Base-by-base conservation (phyloP, 2,329 filamentous ascomycete genomes). In the Penicillium janthinellum region DNA sequence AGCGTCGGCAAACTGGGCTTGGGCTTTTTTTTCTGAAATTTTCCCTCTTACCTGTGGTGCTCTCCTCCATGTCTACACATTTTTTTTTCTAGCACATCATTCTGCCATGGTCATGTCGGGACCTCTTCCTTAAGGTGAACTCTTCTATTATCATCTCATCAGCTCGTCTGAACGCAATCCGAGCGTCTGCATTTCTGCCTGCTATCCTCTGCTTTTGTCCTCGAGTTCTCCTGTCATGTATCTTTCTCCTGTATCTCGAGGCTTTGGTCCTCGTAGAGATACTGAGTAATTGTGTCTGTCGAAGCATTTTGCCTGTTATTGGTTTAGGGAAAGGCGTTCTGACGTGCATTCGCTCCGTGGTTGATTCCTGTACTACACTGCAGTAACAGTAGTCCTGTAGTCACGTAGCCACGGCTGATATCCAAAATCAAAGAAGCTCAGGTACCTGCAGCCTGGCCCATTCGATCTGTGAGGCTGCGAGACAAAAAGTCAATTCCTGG, bases 21-120 rank as follows among this genome's bases (percentile, higher is more conserved):
- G 56, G 63, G 62, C 22, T 62, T 60, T 67, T 60, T 66, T 57
- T 22, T 25, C 25, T 28, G 15, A 22, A 4, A 62, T 62, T 66
- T 62, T 65, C 56, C 5, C 15, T n/a, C 8, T 35, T 31, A 8
- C 22, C 39, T 22, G 25, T 54, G 34, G 22, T 10, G 15, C 38
- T 17, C 5, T 41, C 25, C 38, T 25, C 34, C 61, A 47, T 47
- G 44, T 47, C 44, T 47, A 31, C 44, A 10, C n/a, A 31, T 31
- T 47, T 14, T 5, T 5, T 47, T 31, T 65, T 56, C 64, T 62
- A 68, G 69, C 68, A 69, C 69, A 70, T 70, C 68, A 64, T 70
- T 66, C 67, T 71, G 39, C n/a, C 64, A 64, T 65, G 66, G 64
- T 68, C 69, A 67, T 67, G 57, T 65, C 63, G 64, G 62, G 63